phyloP scores from a whole-genome alignment of 352 stramenopile species.

The Thraustochytrium striatum region DNA sequence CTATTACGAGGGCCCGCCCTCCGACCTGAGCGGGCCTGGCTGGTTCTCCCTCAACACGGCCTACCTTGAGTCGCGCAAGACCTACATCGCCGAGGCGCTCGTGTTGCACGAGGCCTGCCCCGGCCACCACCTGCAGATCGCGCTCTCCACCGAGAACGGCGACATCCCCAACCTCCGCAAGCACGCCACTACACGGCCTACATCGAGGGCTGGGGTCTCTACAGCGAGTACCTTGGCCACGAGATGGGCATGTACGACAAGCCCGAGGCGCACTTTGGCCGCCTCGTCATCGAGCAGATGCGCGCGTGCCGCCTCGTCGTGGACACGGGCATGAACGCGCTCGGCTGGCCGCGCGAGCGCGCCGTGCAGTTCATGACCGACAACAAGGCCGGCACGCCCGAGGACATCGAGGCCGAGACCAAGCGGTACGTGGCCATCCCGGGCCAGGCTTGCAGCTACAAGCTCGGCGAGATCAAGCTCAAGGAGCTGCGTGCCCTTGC shows the following conservation, averaged over 20 bases:
- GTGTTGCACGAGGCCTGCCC: conserved; percentile 57
- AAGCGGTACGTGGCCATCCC: conserved; percentile 58
- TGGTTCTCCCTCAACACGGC: conserved; percentile 59
- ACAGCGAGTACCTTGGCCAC: conserved; percentile 54
- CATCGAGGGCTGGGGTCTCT: conserved; percentile 53
- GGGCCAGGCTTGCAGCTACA: conserved; percentile 59
- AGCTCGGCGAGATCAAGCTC: conserved; percentile 58
- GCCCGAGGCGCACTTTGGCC: conserved; percentile 53
- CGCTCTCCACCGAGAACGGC: conserved; percentile 53
- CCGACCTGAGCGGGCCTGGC: conserved; percentile 46
- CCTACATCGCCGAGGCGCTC: conserved; percentile 57
- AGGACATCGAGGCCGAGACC: conserved; percentile 56
- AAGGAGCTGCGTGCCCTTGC: conserved; percentile 51
- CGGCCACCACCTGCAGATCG: conserved; percentile 58
- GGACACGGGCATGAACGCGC: conserved; percentile 60
- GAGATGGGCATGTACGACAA: conserved; percentile 59
- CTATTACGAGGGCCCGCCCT: neutral
- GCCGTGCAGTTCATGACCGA: conserved; percentile 57
- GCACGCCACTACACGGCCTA: conserved; percentile 56
- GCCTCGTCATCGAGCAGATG: conserved; percentile 58
- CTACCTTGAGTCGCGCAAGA: conserved; percentile 52
- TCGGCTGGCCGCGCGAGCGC: conserved; percentile 55
- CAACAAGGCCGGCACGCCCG: conserved; percentile 57
- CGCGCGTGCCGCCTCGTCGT: conserved; percentile 57
- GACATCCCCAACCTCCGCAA: conserved; percentile 53